Base-by-base conservation (phyloP, 2,329 filamentous ascomycete species). In the Aspergillus ustus region DNA sequence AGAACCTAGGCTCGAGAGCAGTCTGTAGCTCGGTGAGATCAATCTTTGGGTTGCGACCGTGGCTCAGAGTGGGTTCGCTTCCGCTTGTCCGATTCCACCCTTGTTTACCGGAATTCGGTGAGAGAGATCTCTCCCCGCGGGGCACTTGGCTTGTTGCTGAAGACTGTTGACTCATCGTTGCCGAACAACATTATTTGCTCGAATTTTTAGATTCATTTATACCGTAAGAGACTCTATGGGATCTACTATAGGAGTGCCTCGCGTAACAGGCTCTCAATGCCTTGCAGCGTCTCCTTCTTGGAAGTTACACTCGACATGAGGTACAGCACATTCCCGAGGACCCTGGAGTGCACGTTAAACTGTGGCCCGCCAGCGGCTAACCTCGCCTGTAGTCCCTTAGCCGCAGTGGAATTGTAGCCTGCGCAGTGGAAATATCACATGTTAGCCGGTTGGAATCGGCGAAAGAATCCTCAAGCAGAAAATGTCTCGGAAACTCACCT, bases 301-400 rank as follows among this genome's bases (percentile, higher is more conserved):
- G 82, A 82, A 1, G 81, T 84, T 67, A 84, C 71, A 60, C 84
- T 85, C 7, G 84, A 81, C 85, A 88, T 88, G 40, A 88, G 73
- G 68, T 88, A 88, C 19, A 87, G 75, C 15, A 88, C 82, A 70
- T 87, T 87, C 0, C 86, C 86, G 22, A 88, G 73, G 4, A 88
- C 83, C n/a, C 86, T 77, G 3, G 83, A 86, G 68, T 88, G 85
- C 4, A 88, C 80, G 11, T 80, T 80, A 54, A 81, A 78, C 7
- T 77, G 67, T 20, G 79, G 67, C 2, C 69, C 68, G 2, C 73
- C 69, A 2, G 75, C 72, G 7, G 83, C 72, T 20, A 88, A 71
- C 13, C 76, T 73, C 59, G 84, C 78, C 57, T 86, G 84, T 28
- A 88, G 71, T 0, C 80, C 81, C 19, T 80, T 77, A 2, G 85